These are phyloP conservation scores for Paraphysoderma sedebokerense DNA, from an alignment of 371 early-diverging fungal species.

Conservation along the genomic window DNA sequence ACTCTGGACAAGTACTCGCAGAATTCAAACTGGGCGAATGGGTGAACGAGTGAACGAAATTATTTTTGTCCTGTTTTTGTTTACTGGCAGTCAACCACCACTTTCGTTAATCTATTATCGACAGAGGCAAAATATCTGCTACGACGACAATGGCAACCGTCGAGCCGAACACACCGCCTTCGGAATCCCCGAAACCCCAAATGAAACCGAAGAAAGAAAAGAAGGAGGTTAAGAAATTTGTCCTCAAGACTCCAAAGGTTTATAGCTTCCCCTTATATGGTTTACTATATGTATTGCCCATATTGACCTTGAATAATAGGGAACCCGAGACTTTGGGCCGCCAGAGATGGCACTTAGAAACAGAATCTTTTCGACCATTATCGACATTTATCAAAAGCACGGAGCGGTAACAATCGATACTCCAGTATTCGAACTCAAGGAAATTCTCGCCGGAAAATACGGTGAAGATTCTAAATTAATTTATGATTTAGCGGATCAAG, in stretches of 20 bases:
- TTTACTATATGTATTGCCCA: too few species aligned
- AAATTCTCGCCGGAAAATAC: conserved; percentile 96
- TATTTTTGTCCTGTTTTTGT: too few species aligned
- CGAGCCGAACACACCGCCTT: too few species aligned
- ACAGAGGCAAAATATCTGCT: too few species aligned
- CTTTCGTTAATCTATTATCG: too few species aligned
- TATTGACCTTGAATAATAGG: conserved; percentile 26
- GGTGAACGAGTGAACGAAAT: too few species aligned
- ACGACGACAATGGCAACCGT: too few species aligned
- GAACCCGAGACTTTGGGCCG: conserved; percentile 90
- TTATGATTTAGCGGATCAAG: conserved; percentile 96
- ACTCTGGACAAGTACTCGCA: too few species aligned
- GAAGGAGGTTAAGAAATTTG: conserved; percentile 2
- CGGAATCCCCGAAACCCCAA: too few species aligned
- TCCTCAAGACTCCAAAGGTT: conserved; percentile 7
- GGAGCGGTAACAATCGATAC: conserved; percentile 98
- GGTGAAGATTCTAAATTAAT: conserved; percentile 99
- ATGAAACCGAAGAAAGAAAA: conserved; percentile 2
- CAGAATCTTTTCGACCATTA: conserved; percentile 73
- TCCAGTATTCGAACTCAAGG: conserved; percentile 98
- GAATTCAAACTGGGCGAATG: too few species aligned
- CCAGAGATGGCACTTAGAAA: conserved; percentile 92
- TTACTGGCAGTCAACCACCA: too few species aligned
- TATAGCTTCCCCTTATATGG: too few species aligned
- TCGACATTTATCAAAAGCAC: conserved; percentile 78